Conservation (phyloP, 345 rosid genomes). For the Lepidium africanum region DNA sequence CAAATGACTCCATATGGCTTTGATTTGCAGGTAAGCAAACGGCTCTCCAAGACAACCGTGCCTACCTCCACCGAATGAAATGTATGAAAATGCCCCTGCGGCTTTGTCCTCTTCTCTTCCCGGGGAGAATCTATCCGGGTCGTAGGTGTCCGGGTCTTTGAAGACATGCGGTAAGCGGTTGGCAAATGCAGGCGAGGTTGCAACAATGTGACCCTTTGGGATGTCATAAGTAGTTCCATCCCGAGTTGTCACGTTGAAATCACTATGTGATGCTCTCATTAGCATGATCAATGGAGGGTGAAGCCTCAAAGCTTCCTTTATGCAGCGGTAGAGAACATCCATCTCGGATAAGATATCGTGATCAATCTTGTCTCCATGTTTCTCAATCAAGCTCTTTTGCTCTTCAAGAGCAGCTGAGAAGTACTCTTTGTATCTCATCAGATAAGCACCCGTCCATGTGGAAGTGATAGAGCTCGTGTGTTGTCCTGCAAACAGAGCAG, state of each 20-base stretch:
- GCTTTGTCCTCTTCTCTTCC: constrained; percentile 97
- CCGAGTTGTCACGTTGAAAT: constrained; percentile 64
- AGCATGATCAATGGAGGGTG: constrained; percentile 96
- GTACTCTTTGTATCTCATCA: constrained; percentile 53
- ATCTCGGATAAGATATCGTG: constrained; percentile 87
- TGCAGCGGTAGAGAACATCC: constrained; percentile 85
- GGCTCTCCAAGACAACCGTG: constrained; percentile 99
- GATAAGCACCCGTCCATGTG: constrained; percentile 94
- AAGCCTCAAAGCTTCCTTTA: constrained; percentile 93
- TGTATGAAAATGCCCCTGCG: constrained; percentile 84
- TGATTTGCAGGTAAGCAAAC: constrained; percentile 94
- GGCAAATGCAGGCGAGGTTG: constrained; percentile 94
- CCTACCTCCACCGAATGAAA: constrained; percentile 94
- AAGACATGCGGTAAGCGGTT: constrained; percentile 79
- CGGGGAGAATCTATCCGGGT: constrained; percentile 69
- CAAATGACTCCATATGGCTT: constrained; percentile 97
- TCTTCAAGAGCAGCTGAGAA: constrained; percentile 61
- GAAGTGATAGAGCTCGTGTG: constrained; percentile 99
- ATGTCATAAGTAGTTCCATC: constrained; percentile 83
- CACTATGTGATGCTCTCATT: constrained; percentile 74
- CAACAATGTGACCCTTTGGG: constrained; percentile 92
- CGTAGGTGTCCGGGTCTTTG: constrained; percentile 74
- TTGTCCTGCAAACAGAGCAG: constrained; percentile 97
- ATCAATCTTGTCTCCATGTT: constrained; percentile 80
- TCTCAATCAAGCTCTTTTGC: constrained; percentile 60